Evolutionary conservation across 306 rosid genomes (phyloP), one percentile per base, ranked within the genome.

Genomic region (Malus fusca): DNA sequence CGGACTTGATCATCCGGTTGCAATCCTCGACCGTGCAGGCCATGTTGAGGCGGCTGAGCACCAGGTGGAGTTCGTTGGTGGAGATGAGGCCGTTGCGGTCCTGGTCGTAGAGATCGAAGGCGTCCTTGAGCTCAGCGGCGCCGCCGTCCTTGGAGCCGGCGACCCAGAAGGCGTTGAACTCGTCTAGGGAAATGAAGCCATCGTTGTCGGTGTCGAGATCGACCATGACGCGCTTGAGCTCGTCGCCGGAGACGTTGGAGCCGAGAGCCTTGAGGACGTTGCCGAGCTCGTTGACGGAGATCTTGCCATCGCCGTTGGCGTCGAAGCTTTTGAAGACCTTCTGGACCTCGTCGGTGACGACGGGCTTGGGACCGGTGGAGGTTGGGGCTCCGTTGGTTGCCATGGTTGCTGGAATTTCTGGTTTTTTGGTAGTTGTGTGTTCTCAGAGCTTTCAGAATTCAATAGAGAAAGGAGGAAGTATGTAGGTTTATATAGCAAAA

Each of bases 31-130:
- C 42, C 55, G 91, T 75, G 69, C 92, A 90, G 15, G 51, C 81
- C 89, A 92, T 79, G 15, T 90, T 91, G 58, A 96, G 87, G 42
- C 89, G 89, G 63, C 78, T 89, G 80, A 96, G 83, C 51, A 96
- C 98, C 56, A 82, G 78, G 62, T 73, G 90, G 72, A 96, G 93
- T 66, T 96, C 98, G 0, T 77, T 6, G 18, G 85, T 55, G 21
- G 98, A 96, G 79, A 96, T 96, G 75, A 87, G 91, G 46, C 99
- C 98, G 77, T 96, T 90, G 66, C 75, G 83, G 69, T 96, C 91
- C 80, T 86, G 86, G 66, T 96, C 99, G 82, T 96, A 96, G 77
- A 92, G 97, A 53, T 88, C 72, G 75, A 92, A 96, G 31, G 99
- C 97, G 1, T 89, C 98, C 0, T 76, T 88, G 28, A 96, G 92